A percentile compares a stretch with the other conserved stretches of the same genome.
Evolutionary conservation across 805 yeast species (phyloP).

Genomic region (Komagataella pseudopastoris): DNA sequence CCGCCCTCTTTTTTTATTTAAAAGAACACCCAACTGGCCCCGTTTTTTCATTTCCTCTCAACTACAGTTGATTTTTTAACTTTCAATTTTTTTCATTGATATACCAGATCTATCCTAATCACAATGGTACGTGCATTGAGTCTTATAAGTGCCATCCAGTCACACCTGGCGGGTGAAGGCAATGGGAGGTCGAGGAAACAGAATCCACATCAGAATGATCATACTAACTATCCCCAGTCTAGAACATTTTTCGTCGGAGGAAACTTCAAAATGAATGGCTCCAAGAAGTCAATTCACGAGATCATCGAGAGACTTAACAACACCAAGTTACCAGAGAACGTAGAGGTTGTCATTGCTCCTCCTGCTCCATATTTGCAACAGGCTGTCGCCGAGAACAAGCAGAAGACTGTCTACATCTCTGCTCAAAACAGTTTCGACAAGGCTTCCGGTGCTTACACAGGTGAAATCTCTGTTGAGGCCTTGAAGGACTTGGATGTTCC

Average conservation of each 20-base stretch:
- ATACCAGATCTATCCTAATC: neutral
- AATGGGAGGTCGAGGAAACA: neutral
- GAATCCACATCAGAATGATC: neutral
- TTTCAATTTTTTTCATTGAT: neutral
- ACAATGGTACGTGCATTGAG: constrained; percentile 4
- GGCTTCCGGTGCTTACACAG: constrained; percentile 95
- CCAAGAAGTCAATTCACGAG: constrained; percentile 69
- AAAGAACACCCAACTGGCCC: neutral
- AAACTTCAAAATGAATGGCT: constrained; percentile 98
- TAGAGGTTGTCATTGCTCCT: constrained; percentile 92
- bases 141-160: neutral
- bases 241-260: constrained; percentile 97
- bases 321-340: constrained; percentile 61
- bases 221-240: constrained; percentile 27
- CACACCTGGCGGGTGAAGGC: constrained; percentile 1
- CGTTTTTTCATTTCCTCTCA: neutral
- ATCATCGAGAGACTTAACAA: constrained; percentile 77
- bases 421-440: constrained; percentile 87
- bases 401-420: constrained; percentile 63
- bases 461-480: constrained; percentile 85
- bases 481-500: constrained; percentile 83
- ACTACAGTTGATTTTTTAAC: neutral
- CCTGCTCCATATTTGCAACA: constrained; percentile 86
- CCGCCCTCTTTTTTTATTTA: neutral
- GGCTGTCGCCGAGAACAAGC: constrained; percentile 56